Evolutionary conservation across 768 basidiomycete genomes (phyloP).

Genomic region (Vararia minispora): DNA sequence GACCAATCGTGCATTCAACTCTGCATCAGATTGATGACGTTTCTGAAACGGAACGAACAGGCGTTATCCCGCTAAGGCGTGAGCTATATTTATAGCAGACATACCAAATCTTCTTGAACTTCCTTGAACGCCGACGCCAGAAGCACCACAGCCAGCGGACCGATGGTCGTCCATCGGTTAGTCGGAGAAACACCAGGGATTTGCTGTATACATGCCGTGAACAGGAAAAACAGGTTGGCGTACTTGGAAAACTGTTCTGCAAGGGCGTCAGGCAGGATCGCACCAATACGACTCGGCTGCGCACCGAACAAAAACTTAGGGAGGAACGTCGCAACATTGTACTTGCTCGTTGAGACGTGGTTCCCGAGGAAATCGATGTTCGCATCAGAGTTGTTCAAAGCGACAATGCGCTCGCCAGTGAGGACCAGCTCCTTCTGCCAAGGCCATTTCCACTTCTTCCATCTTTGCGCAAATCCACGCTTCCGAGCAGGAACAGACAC

Average conservation of each 20-base stretch:
- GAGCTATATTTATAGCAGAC: conserved; percentile 19
- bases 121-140: conserved; percentile 95
- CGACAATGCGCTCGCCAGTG: conserved; percentile 67
- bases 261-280: not conserved
- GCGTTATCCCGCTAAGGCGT: not conserved
- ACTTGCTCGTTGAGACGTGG: conserved; percentile 90
- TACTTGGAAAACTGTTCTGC: conserved; percentile 98
- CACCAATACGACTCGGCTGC: conserved; percentile 15
- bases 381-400: conserved; percentile 64
- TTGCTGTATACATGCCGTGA: conserved; percentile 95
- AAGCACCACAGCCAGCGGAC: conserved; percentile 76
- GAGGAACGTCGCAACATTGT: conserved; percentile 76
- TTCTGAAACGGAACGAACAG: conserved; percentile 37
- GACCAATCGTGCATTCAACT: conserved; percentile 75
- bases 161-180: conserved; percentile 90
- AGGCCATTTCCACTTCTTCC: conserved; percentile 66
- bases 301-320: conserved; percentile 90
- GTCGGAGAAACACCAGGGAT: conserved; percentile 97
- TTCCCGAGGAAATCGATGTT: conserved; percentile 68
- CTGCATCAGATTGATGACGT: conserved; percentile 91
- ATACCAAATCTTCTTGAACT: conserved; percentile 83
- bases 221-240: conserved; percentile 96
- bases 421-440: conserved; percentile 63
- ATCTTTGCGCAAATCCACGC: conserved; percentile 13
- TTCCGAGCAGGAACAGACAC: conserved; percentile 1